phyloP scores from a whole-genome alignment of 495 filamentous ascomycete genomes.

The Penicillium alfredii region DNA sequence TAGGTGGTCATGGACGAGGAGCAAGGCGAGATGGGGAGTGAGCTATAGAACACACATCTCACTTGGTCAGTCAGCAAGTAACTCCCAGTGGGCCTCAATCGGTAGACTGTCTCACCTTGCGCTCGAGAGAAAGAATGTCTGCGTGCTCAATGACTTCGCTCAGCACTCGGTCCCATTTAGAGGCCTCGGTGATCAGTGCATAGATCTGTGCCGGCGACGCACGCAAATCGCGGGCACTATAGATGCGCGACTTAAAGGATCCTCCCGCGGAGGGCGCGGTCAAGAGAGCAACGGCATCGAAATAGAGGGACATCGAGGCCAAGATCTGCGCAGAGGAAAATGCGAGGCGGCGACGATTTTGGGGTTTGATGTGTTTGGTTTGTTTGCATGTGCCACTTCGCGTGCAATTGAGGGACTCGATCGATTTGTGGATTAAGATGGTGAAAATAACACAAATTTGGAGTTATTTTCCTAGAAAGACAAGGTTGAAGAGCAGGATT shows the following conservation, averaged over 20 bases:
- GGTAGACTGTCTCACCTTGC: slow-evolving; percentile 55
- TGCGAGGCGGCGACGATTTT: slow-evolving; percentile 2
- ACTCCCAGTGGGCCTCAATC: background rate
- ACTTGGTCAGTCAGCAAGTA: slow-evolving; percentile 41
- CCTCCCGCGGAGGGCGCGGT: slow-evolving; percentile 57
- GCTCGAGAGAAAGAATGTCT: slow-evolving; percentile 64
- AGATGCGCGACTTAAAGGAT: slow-evolving; percentile 79
- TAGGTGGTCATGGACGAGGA: slow-evolving; percentile 82
- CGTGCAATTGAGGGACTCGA: too few relatives aligned
- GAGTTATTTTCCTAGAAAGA: too few relatives aligned
- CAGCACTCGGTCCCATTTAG: slow-evolving; percentile 83
- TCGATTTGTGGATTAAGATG: too few relatives aligned
- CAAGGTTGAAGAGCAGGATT: too few relatives aligned
- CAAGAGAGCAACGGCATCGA: slow-evolving; percentile 75
- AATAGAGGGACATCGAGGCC: slow-evolving; percentile 80
- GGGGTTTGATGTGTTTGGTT: slow-evolving; percentile 22
- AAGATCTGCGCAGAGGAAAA: too few relatives aligned
- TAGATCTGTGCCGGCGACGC: slow-evolving; percentile 77
- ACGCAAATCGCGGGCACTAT: slow-evolving; percentile 57
- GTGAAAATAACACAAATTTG: too few relatives aligned
- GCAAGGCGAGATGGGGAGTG: slow-evolving; percentile 68
- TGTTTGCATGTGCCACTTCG: slow-evolving; percentile 10
- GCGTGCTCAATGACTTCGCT: slow-evolving; percentile 79
- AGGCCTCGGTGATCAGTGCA: slow-evolving; percentile 73
- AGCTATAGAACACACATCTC: slow-evolving; percentile 55